Evolutionary conservation across 208 protist species (phyloP).

Genomic region (Novymonas esmeraldas): DNA sequence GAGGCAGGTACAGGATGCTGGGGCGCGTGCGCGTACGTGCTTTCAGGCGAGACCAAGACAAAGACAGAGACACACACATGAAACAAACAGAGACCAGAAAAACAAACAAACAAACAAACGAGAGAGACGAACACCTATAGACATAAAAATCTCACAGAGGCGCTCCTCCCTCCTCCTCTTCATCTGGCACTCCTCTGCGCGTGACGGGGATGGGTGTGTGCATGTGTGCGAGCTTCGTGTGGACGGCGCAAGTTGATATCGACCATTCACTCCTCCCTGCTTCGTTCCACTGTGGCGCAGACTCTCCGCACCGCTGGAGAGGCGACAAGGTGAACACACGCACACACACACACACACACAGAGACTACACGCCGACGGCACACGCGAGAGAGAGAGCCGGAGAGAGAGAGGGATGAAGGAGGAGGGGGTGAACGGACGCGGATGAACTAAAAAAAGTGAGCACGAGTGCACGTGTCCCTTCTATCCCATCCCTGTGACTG

Average conservation of each 20-base stretch:
- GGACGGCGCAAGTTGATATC: not conserved
- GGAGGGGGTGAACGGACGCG: no score
- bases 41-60: not conserved
- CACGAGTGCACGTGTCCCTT: no score
- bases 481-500: no score
- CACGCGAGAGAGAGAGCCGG: no score
- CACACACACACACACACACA: no score
- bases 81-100: not conserved
- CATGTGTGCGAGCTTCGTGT: not conserved
- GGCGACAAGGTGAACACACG: no score
- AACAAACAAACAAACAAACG: not conserved
- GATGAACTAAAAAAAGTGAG: no score
- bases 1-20: no score
- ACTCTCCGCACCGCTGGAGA: no score
- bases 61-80: not conserved
- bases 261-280: not conserved
- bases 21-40: no score
- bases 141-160: slow-evolving; percentile 4
- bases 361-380: no score
- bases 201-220: not conserved
- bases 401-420: not conserved
- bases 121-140: slow-evolving; percentile 5
- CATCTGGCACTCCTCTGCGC: no score
- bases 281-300: not conserved
- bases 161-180: not conserved